Evolutionary conservation across 257 asterid genomes (phyloP).

Genomic region (Solanum rostratum): DNA sequence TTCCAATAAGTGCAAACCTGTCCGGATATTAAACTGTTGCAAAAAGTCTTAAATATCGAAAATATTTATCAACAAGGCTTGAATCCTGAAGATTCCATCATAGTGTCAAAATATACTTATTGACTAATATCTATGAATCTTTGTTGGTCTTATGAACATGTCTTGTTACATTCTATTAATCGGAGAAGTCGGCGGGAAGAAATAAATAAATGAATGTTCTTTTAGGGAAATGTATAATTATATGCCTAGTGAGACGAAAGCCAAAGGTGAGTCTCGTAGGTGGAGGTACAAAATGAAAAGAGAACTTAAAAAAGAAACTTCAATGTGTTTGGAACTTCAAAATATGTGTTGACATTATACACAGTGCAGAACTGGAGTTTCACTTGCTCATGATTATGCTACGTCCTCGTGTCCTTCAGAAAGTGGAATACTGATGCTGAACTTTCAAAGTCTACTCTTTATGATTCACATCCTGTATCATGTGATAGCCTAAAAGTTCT

Average conservation of each 20-base stretch:
- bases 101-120: background rate
- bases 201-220: background rate
- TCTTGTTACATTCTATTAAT: background rate
- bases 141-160: too few species aligned
- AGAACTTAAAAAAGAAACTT: background rate
- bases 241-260: background rate
- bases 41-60: background rate
- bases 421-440: background rate
- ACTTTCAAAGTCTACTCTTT: background rate
- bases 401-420: background rate
- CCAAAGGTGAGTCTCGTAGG: background rate
- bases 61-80: background rate
- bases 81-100: background rate
- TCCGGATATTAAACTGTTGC: background rate
- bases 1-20: background rate
- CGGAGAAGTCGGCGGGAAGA: background rate
- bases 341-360: background rate
- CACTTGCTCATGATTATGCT: background rate
- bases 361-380: background rate
- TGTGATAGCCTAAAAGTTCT: background rate
- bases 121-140: too few species aligned
- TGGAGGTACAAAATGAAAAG: background rate
- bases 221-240: background rate
- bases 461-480: background rate
- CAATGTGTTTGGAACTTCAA: background rate